Evolutionary conservation across 306 rosid species (phyloP).

Genomic region (Delonix regia): DNA sequence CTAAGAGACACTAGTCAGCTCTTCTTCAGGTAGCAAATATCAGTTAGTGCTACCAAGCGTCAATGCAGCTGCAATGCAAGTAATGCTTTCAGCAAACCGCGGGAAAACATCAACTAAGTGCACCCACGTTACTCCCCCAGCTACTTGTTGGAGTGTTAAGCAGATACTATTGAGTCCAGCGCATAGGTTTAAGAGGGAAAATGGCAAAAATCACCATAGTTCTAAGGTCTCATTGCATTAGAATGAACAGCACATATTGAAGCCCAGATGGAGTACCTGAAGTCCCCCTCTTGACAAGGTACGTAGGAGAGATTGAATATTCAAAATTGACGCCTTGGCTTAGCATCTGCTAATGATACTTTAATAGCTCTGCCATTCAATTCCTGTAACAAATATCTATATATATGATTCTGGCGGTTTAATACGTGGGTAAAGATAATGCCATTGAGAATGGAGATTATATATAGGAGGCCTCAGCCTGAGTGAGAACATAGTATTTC

Average conservation of each 20-base stretch:
- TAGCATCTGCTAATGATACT: slow-evolving; percentile 71
- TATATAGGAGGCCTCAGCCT: neutral
- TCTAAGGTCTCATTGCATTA: neutral
- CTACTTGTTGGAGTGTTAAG: slow-evolving; percentile 35
- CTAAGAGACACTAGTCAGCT: slow-evolving; percentile 26
- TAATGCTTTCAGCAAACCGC: slow-evolving; percentile 23
- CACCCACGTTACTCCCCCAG: slow-evolving; percentile 32
- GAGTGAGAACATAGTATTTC: neutral
- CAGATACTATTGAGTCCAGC: neutral
- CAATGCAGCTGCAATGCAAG: slow-evolving; percentile 29
- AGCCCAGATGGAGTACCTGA: slow-evolving; percentile 40
- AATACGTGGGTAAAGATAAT: neutral
- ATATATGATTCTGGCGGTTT: slow-evolving; percentile 7
- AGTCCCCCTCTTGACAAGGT: slow-evolving; percentile 34
- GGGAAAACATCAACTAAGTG: slow-evolving; percentile 21
- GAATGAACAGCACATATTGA: neutral
- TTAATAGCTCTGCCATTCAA: slow-evolving; percentile 82
- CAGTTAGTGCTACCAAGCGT: slow-evolving; percentile 23
- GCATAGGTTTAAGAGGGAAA: neutral
- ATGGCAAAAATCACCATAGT: neutral
- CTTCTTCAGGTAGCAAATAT: slow-evolving; percentile 17
- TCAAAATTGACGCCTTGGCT: slow-evolving; percentile 71
- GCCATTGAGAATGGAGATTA: neutral
- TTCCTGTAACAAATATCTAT: slow-evolving; percentile 61
- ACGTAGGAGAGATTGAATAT: slow-evolving; percentile 19